Evolutionary conservation across 352 stramenopile genomes (phyloP).

Genomic region (Globisporangium spiculum): DNA sequence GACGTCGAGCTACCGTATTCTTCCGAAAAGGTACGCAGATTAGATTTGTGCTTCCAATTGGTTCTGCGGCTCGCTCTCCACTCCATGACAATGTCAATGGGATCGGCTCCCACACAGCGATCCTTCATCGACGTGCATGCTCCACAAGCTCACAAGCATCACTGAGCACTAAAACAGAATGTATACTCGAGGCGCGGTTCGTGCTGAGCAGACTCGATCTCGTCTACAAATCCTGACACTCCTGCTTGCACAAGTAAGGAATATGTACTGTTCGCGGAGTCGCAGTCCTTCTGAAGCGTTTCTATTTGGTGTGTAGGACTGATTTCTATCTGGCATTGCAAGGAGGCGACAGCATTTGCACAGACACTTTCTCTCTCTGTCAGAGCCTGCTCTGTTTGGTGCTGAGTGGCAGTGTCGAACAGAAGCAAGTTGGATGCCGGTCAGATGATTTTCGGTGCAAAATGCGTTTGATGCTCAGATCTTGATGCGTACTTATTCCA

Average conservation of each 20-base stretch:
- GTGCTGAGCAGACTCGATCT: background rate
- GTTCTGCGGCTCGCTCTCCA: too few species aligned
- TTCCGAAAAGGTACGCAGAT: background rate
- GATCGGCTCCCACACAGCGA: too few species aligned
- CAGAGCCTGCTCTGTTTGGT: too few species aligned
- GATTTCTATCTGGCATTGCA: background rate
- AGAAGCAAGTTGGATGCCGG: too few species aligned
- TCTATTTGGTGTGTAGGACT: background rate
- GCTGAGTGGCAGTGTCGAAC: too few species aligned
- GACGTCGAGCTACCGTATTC: background rate
- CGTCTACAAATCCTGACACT: background rate
- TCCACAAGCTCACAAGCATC: background rate
- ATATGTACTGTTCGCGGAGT: background rate
- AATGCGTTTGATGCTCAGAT: too few species aligned
- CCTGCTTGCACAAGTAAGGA: background rate
- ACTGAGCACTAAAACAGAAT: too few species aligned
- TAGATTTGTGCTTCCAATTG: too few species aligned
- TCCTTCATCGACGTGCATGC: too few species aligned
- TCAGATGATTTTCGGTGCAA: too few species aligned
- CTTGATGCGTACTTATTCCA: too few species aligned
- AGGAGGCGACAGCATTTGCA: background rate
- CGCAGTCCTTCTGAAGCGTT: background rate
- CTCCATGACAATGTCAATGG: too few species aligned
- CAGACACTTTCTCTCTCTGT: background rate
- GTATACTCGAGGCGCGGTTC: background rate